Evolutionary conservation across 805 yeast genomes (phyloP).

Genomic region (Barnettozyma pratensis): DNA sequence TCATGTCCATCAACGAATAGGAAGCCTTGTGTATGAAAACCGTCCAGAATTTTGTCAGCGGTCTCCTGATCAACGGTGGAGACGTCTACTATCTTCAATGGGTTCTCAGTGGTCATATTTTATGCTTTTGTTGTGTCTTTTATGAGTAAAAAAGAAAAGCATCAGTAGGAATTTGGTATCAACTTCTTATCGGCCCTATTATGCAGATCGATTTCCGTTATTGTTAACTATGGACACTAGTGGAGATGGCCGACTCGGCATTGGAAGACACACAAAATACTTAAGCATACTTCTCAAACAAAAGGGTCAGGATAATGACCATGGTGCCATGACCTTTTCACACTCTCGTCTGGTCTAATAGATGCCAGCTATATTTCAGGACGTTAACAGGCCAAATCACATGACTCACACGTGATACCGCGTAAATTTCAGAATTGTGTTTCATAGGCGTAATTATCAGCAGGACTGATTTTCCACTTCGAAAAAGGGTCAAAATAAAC

Average conservation of each 20-base stretch:
- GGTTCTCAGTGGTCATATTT: conserved; percentile 28
- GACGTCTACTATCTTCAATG: conserved; percentile 55
- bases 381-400: neutral
- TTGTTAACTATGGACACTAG: too few relatives aligned
- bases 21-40: conserved; percentile 62
- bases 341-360: too few relatives aligned
- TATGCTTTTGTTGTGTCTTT: too few relatives aligned
- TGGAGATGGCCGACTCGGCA: neutral
- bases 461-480: neutral
- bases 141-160: too few relatives aligned
- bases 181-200: neutral
- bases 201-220: too few relatives aligned
- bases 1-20: conserved; percentile 63
- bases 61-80: conserved; percentile 36
- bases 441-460: neutral
- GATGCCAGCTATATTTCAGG: too few relatives aligned
- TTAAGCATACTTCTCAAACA: too few relatives aligned
- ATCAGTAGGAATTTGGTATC: neutral
- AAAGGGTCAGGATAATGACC: too few relatives aligned
- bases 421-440: neutral
- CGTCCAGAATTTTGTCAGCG: conserved; percentile 48
- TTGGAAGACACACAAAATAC: neutral
- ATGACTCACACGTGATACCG: neutral
- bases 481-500: too few relatives aligned
- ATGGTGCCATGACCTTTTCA: too few relatives aligned